A percentile compares a stretch with the other conserved stretches of the same genome.
Conservation (phyloP, 1,284 basidiomycete species). For the Veloporphyrellus conicus region DNA sequence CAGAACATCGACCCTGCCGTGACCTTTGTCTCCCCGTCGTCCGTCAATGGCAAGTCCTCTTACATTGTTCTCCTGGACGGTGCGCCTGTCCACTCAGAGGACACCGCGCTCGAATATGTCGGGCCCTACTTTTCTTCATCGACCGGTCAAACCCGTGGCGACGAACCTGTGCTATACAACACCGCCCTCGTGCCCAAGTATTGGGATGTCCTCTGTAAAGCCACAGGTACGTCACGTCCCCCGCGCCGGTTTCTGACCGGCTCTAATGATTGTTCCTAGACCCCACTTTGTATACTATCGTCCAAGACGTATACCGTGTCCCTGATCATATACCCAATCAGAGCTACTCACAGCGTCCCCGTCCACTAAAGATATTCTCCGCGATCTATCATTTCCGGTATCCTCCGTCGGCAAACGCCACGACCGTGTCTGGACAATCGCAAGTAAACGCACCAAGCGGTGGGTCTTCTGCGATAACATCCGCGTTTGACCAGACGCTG, state of each 20-base stretch:
- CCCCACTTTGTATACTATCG: constrained; percentile 50
- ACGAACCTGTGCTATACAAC: constrained; percentile 48
- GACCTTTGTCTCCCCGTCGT: constrained; percentile 48
- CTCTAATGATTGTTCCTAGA: constrained; percentile 31
- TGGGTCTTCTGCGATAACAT: constrained; percentile 17
- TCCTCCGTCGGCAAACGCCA: constrained; percentile 12
- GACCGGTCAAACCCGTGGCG: constrained; percentile 23
- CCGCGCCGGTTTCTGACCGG: neutral
- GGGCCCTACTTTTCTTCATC: constrained; percentile 30
- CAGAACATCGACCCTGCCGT: constrained; percentile 59
- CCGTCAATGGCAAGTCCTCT: constrained; percentile 46
- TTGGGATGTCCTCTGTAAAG: constrained; percentile 53
- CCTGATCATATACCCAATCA: constrained; percentile 20
- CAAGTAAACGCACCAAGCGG: neutral
- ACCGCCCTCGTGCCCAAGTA: constrained; percentile 56
- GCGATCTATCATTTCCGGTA: constrained; percentile 52
- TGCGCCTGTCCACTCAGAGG: constrained; percentile 48
- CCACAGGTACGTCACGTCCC: constrained; percentile 42
- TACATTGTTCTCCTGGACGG: constrained; percentile 54
- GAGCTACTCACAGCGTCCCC: constrained; percentile 21
- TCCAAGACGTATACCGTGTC: constrained; percentile 49
- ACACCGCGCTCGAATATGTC: constrained; percentile 39
- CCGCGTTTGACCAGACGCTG: constrained; percentile 8
- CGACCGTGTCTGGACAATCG: constrained; percentile 5
- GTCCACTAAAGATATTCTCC: constrained; percentile 41